Evolutionary conservation across 1,139 yeast species (phyloP).

Genomic region (Groenewaldozyma sp.): DNA sequence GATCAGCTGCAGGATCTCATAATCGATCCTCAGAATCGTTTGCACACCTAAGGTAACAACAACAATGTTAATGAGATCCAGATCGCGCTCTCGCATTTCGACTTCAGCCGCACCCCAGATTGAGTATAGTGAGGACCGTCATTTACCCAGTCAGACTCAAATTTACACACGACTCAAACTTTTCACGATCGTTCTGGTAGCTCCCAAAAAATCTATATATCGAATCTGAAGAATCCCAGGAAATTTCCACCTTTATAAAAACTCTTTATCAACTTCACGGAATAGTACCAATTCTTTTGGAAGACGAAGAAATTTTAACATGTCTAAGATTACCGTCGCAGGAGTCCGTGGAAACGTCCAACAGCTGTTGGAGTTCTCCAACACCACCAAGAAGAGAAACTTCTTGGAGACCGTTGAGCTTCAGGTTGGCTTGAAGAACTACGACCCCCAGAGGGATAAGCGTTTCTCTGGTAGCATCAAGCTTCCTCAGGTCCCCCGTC

Average conservation of each 20-base stretch:
- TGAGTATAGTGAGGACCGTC: neutral
- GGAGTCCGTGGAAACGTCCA: conserved; percentile 97
- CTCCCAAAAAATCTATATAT: neutral
- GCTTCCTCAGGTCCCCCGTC: conserved; percentile 99
- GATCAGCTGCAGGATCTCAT: too few relatives aligned
- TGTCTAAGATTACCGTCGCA: conserved; percentile 91
- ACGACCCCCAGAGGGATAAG: conserved; percentile 99
- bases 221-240: neutral
- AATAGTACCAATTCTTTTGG: conserved; percentile 24
- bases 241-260: neutral
- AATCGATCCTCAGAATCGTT: too few relatives aligned
- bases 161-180: conserved; percentile 2
- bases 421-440: conserved; percentile 99
- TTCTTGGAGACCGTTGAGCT: conserved; percentile 99
- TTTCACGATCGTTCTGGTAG: neutral
- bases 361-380: conserved; percentile 86
- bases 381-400: conserved; percentile 97
- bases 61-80: too few relatives aligned
- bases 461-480: conserved; percentile 99
- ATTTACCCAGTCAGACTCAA: neutral
- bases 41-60: too few relatives aligned
- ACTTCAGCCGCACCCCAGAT: neutral
- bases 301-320: conserved; percentile 36
- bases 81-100: too few relatives aligned
- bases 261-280: conserved; percentile 6